Conservation (phyloP, 768 basidiomycete species). For the Lentinus brumalis region DNA sequence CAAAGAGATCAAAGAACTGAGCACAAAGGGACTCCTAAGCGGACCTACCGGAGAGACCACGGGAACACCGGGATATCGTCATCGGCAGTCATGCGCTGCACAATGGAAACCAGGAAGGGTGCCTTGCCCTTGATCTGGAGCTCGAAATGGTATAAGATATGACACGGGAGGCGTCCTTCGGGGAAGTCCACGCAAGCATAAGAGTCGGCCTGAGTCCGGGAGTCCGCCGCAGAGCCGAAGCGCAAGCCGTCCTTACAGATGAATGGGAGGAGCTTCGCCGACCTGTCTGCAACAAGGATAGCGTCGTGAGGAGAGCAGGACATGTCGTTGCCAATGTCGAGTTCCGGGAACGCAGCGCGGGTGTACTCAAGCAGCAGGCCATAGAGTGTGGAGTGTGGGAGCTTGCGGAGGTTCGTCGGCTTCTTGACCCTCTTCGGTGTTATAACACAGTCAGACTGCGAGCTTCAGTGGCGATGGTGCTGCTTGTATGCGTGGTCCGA, state of each 20-base stretch:
- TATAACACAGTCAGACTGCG: no score
- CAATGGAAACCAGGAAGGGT: not conserved
- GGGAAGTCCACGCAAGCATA: not conserved
- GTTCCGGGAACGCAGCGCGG: no score
- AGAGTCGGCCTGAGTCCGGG: not conserved
- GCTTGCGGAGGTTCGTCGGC: no score
- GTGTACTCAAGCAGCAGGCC: no score
- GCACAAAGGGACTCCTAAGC: not conserved
- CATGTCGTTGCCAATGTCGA: no score
- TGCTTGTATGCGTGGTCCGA: no score
- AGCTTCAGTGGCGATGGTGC: no score
- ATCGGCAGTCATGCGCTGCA: not conserved
- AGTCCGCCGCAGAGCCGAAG: not conserved
- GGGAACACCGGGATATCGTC: not conserved
- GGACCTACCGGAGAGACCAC: not conserved
- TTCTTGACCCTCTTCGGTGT: no score
- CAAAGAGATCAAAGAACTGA: not conserved
- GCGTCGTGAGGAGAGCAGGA: no score
- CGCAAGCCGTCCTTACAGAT: not conserved
- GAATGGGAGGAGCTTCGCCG: no score
- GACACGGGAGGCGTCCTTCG: not conserved
- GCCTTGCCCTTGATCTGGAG: not conserved
- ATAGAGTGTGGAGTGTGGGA: no score
- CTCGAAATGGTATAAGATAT: not conserved
- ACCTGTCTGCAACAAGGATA: no score